Conservation (phyloP, 139 green algal genomes). For the Microglena sp. region DNA sequence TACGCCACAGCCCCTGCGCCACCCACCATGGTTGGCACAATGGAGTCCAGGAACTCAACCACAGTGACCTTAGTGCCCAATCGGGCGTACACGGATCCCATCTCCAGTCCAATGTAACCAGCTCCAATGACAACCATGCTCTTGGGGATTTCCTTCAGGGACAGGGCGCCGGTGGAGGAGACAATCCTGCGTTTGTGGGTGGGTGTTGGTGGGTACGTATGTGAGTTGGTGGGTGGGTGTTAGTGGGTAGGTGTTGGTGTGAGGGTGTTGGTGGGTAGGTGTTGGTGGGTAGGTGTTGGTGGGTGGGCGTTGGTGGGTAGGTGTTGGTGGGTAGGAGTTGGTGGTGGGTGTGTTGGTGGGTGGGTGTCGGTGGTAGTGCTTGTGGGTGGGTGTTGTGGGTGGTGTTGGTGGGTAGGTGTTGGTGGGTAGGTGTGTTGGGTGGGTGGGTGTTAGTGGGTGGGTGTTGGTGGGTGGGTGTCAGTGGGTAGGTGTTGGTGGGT, state of each 20-base stretch:
- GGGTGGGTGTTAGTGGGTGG: neutral
- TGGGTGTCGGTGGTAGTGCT: neutral
- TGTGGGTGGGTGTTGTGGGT: neutral
- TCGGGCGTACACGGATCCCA: slow-evolving; percentile 89
- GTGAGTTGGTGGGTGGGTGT: slow-evolving; percentile 62
- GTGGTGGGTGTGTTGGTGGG: neutral
- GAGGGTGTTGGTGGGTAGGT: neutral
- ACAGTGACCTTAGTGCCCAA: slow-evolving; percentile 91
- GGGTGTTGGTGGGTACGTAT: slow-evolving; percentile 16
- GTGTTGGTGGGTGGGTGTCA: neutral
- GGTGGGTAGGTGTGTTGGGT: neutral
- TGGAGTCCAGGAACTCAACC: slow-evolving; percentile 87
- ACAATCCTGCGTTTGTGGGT: slow-evolving; percentile 67
- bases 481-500: neutral
- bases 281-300: neutral
- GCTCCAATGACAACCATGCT: slow-evolving; percentile 93
- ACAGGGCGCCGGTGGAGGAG: slow-evolving; percentile 90
- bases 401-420: neutral
- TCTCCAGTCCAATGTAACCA: slow-evolving; percentile 96
- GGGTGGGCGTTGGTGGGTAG: neutral
- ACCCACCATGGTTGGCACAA: slow-evolving; percentile 84
- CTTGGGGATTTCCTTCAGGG: slow-evolving; percentile 78
- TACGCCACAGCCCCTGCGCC: no score
- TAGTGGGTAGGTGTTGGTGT: neutral
- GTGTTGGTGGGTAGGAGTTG: neutral